Conservation (phyloP, 306 rosid species). For the Inga leiocalycina region DNA sequence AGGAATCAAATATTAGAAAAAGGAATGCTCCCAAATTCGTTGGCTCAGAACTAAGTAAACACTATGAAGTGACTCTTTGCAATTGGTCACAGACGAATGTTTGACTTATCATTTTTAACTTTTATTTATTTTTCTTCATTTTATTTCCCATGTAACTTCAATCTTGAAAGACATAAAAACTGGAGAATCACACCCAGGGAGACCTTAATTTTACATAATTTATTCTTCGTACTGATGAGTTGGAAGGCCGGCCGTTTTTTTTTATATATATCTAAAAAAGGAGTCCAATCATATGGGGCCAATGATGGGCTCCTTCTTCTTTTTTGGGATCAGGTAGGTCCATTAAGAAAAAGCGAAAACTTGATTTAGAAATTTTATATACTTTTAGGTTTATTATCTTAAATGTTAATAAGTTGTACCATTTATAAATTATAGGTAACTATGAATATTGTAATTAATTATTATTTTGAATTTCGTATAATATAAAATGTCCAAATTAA, state of each 20-base stretch:
- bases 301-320: background rate
- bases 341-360: background rate
- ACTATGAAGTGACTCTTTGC: background rate
- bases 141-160: background rate
- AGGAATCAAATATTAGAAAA: background rate
- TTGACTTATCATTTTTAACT: background rate
- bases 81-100: slow-evolving; percentile 4
- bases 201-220: background rate
- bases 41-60: slow-evolving; percentile 16
- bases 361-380: background rate
- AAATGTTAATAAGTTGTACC: background rate
- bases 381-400: background rate
- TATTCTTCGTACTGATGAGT: background rate
- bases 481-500: background rate
- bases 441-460: background rate
- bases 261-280: background rate
- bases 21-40: slow-evolving; percentile 11
- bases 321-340: background rate
- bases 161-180: background rate
- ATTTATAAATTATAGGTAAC: background rate
- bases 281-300: background rate
- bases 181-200: background rate
- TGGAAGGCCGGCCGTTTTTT: background rate
- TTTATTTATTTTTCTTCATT: background rate
- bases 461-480: background rate